phyloP scores from a whole-genome alignment of 768 basidiomycete species.

The Roridomyces roridus region DNA sequence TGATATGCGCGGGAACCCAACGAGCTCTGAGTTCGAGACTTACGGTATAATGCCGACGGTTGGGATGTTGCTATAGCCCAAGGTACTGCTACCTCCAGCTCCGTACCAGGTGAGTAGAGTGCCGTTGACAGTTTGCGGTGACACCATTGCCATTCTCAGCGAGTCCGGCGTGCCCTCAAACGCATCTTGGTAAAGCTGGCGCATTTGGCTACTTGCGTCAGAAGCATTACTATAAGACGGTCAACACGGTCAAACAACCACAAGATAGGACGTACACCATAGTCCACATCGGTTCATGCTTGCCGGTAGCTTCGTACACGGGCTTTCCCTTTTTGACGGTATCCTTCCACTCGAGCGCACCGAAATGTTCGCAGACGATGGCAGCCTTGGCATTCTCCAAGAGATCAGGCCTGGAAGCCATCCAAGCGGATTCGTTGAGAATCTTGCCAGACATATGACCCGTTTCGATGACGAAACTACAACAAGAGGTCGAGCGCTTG shows the following conservation, averaged over 20 bases:
- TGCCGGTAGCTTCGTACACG: conserved; percentile 33
- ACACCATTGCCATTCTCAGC: conserved; percentile 36
- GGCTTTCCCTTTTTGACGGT: conserved; percentile 25
- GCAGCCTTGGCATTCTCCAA: conserved; percentile 34
- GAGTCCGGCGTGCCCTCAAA: conserved; percentile 32
- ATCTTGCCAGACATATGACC: conserved; percentile 36
- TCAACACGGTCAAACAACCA: not conserved
- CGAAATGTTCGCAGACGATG: conserved; percentile 38
- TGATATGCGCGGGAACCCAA: not conserved
- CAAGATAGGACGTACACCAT: conserved; percentile 29
- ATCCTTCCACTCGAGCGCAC: conserved; percentile 38
- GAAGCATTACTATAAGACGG: conserved; percentile 28
- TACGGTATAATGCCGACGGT: conserved; percentile 31
- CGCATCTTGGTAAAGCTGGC: conserved; percentile 32
- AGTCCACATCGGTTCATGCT: conserved; percentile 39
- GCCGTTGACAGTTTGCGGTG: conserved; percentile 32
- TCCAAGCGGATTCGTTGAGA: conserved; percentile 35
- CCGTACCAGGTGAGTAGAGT: conserved; percentile 32
- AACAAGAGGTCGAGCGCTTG: too few relatives aligned
- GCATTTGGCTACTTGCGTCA: conserved; percentile 27
- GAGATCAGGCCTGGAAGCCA: conserved; percentile 31
- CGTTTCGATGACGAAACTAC: conserved; percentile 37
- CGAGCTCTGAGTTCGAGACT: too few relatives aligned
- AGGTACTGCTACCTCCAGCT: conserved; percentile 35
- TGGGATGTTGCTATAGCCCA: conserved; percentile 33